phyloP scores from a whole-genome alignment of 1,284 basidiomycete species.

The Cutaneotrichosporon mucoides region DNA sequence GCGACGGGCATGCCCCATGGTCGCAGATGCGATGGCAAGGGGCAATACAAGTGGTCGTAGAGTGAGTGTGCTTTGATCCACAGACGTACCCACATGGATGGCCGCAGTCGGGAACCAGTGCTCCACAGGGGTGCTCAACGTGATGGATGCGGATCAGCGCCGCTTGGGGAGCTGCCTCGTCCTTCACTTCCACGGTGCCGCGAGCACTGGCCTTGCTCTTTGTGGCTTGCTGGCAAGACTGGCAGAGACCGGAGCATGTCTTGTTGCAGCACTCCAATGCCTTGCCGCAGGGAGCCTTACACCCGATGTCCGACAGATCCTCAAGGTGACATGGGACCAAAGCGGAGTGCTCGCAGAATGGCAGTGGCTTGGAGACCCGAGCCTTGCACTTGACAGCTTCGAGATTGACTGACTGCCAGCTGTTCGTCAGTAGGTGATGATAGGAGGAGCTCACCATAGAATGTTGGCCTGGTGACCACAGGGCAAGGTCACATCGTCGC shows the following conservation, averaged over 20 bases:
- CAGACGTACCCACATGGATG: not conserved
- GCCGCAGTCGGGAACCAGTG: not conserved
- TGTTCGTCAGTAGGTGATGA: conserved; percentile 31
- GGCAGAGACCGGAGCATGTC: conserved; percentile 59
- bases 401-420: conserved; percentile 54
- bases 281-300: conserved; percentile 52
- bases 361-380: conserved; percentile 53
- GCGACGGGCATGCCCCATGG: not conserved
- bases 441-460: conserved; percentile 54
- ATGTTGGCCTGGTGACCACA: conserved; percentile 60
- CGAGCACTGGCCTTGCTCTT: too few species aligned
- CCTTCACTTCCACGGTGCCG: not conserved
- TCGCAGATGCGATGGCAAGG: not conserved
- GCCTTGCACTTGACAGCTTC: conserved; percentile 53
- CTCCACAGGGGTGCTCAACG: not conserved
- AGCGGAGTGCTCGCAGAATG: conserved; percentile 58
- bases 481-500: conserved; percentile 56
- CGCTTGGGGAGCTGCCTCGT: too few species aligned
- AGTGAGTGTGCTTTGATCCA: not conserved
- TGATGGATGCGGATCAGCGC: not conserved
- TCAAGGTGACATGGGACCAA: conserved; percentile 54
- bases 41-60: not conserved
- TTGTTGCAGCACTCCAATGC: conserved; percentile 58
- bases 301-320: conserved; percentile 47
- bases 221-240: conserved; percentile 58